Conservation (phyloP, 2,329 filamentous ascomycete species). For the Botrytis tulipae region DNA sequence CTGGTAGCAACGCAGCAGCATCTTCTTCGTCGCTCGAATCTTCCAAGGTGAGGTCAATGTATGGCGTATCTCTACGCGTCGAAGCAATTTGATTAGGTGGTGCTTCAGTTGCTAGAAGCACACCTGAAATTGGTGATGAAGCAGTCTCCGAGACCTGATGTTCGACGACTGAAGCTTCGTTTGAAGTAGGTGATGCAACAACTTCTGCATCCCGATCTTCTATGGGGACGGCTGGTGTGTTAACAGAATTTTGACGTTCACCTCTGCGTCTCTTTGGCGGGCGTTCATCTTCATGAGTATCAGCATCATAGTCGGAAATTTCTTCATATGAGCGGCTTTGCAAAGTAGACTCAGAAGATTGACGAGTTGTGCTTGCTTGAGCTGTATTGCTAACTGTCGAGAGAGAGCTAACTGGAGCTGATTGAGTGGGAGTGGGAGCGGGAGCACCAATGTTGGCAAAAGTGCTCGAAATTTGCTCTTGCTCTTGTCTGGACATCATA, state of each 20-base stretch:
- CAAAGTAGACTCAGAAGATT: background rate
- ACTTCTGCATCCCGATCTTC: background rate
- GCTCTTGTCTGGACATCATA: background rate
- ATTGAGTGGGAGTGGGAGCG: background rate
- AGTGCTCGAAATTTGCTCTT: background rate
- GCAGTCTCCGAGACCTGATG: background rate
- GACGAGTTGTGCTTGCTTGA: background rate
- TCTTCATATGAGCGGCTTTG: background rate
- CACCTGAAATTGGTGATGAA: background rate
- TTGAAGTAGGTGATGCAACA: background rate
- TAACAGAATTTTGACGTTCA: background rate
- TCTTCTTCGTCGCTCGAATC: background rate
- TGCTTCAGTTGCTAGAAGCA: no score
- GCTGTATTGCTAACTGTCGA: no score
- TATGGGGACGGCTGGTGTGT: no score
- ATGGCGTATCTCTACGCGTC: background rate
- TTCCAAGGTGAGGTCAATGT: background rate
- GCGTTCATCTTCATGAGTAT: background rate
- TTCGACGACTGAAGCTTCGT: background rate
- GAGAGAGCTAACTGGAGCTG: background rate
- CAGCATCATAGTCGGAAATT: background rate
- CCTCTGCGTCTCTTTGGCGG: background rate
- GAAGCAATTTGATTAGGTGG: background rate
- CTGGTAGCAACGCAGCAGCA: no score
- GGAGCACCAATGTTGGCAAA: background rate